Evolutionary conservation across 805 yeast genomes (phyloP), one percentile per base, ranked within the genome.

Genomic region (Pichia rugopelliculosa): DNA sequence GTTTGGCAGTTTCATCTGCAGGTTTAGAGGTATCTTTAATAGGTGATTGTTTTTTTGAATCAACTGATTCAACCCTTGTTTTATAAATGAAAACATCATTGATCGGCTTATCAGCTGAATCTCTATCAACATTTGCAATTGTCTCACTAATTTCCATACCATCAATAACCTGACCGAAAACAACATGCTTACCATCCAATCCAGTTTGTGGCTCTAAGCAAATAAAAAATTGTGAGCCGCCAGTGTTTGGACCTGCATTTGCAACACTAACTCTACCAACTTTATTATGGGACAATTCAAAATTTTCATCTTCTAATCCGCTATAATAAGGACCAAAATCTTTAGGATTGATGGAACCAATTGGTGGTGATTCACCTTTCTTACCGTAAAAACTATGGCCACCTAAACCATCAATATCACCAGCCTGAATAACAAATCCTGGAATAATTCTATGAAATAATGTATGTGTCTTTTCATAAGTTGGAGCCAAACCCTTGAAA

Each of bases 371-470:
- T 17, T 33, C 8, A 11, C 55, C 55, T 9, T 34, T 47, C 42
- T 52, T 47, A 20, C 53, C 53, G 65, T 80, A 85, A 57, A 87
- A 82, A 24, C 95, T 84, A 56, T 73, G 72, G 13, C 96, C 95
- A 23, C 95, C 96, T 46, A 77, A 72, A 15, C 91, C 90, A 55
- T 74, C 72, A 61, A 83, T 81, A 65, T 87, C 91, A 53, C 96
- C 96, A 49, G 96, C 95, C 69, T 87, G 95, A 56, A 89, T 75
- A 84, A 87, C 80, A 63, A 85, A 86, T 48, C 75, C 74, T 39
- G 78, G 73, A 53, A 85, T 82, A 44, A 88, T 79, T 51, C 90
- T 75, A 67, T 85, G 93, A 75, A 88, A 84, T 18, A 71, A 65
- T 6, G 87, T 76, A 3, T 49, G 36, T 3, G 36, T 48, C 52